phyloP scores from a whole-genome alignment of 176 grass and related monocot genomes.

The Oryza meyeriana region DNA sequence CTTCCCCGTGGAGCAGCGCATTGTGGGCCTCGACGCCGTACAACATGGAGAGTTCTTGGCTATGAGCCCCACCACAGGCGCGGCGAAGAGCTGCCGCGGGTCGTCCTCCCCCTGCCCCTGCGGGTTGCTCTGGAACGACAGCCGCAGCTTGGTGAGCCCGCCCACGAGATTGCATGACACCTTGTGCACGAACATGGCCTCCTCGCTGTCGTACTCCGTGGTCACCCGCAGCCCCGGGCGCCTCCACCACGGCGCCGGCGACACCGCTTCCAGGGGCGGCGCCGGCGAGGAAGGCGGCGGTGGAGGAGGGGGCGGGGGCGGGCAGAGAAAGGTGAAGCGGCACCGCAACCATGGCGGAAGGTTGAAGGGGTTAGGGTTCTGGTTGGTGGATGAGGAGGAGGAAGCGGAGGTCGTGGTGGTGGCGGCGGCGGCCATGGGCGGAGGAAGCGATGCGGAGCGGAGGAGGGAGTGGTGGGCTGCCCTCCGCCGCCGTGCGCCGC shows the following conservation, averaged over 20 bases:
- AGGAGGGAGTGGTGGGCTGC: slow-evolving; percentile 17
- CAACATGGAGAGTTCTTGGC: slow-evolving; percentile 60
- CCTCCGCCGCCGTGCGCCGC: too few species aligned
- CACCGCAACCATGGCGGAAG: slow-evolving; percentile 37
- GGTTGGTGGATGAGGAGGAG: neutral
- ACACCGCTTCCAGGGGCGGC: slow-evolving; percentile 6
- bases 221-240: slow-evolving; percentile 59
- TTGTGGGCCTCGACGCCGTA: slow-evolving; percentile 74
- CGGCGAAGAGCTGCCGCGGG: slow-evolving; percentile 32
- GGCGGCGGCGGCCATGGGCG: slow-evolving; percentile 38
- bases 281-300: neutral
- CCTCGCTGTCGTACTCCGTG: slow-evolving; percentile 82
- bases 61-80: slow-evolving; percentile 55
- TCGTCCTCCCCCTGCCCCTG: slow-evolving; percentile 31
- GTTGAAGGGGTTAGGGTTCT: slow-evolving; percentile 31
- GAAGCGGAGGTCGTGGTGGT: neutral
- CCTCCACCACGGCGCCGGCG: neutral
- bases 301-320: neutral
- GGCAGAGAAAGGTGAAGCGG: slow-evolving; percentile 40
- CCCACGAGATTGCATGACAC: slow-evolving; percentile 86
- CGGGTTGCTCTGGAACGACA: slow-evolving; percentile 79
- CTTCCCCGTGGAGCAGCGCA: slow-evolving; percentile 57
- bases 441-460: slow-evolving; percentile 15
- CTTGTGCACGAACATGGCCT: slow-evolving; percentile 68
- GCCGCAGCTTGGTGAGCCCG: slow-evolving; percentile 77